These are phyloP conservation scores for Penicillium crystallinum DNA, from an alignment of 495 filamentous ascomycete genomes.

Conservation along the genomic window DNA sequence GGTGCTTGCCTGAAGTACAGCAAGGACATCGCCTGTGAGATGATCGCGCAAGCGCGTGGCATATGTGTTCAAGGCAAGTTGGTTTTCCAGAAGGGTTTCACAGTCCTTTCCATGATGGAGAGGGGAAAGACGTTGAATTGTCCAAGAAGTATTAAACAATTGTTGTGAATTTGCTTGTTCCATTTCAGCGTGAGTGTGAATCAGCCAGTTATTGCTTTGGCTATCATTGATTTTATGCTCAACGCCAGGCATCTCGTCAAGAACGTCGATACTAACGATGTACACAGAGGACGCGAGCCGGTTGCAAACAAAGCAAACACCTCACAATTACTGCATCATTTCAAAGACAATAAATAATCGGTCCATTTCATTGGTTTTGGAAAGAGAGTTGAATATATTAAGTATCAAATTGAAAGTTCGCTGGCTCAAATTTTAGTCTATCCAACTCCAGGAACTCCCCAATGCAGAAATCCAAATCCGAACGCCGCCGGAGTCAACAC, in stretches of 20 bases:
- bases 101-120: slow-evolving; percentile 44
- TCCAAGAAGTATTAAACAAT: slow-evolving; percentile 53
- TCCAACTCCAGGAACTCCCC: slow-evolving; percentile 2
- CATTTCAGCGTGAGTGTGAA: slow-evolving; percentile 13
- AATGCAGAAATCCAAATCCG: slow-evolving; percentile 4
- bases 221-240: neutral
- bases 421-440: neutral
- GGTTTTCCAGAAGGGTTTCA: slow-evolving; percentile 32
- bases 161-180: slow-evolving; percentile 21
- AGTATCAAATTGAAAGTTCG: neutral
- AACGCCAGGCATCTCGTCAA: neutral
- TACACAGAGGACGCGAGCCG: slow-evolving; percentile 16
- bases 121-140: slow-evolving; percentile 51
- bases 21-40: slow-evolving; percentile 46
- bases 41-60: slow-evolving; percentile 48
- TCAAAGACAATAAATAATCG: too few relatives aligned
- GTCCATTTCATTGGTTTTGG: neutral
- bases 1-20: slow-evolving; percentile 35
- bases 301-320: slow-evolving; percentile 26
- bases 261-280: slow-evolving; percentile 6
- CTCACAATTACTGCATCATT: neutral
- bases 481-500: slow-evolving; percentile 7
- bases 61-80: slow-evolving; percentile 40
- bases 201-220: neutral
- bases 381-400: neutral